Percentiles rank a stretch among this genome's conserved stretches.
These are phyloP conservation scores for Aspergillus pseudoterreus DNA, from an alignment of 2,329 filamentous ascomycete species.

Conservation along the genomic window DNA sequence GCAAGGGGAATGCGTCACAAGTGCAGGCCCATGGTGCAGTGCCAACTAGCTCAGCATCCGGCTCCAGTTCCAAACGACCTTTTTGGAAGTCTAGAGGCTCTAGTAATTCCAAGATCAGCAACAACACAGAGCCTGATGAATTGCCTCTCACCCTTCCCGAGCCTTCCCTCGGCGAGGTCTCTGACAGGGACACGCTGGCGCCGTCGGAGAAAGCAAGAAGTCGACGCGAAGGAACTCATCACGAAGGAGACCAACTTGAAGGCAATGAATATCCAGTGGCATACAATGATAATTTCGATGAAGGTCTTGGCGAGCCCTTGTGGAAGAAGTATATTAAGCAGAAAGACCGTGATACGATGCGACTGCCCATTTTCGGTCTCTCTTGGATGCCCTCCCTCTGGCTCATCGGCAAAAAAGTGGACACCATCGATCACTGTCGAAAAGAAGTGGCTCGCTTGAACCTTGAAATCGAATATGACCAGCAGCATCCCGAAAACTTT, in stretches of 20 bases:
- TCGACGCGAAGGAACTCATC: slow-evolving; percentile 12
- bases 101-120: slow-evolving; percentile 24
- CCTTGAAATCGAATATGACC: slow-evolving; percentile 85
- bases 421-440: slow-evolving; percentile 89
- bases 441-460: slow-evolving; percentile 83
- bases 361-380: slow-evolving; percentile 60
- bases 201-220: slow-evolving; percentile 9
- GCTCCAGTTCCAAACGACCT: slow-evolving; percentile 21
- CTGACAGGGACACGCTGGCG: slow-evolving; percentile 3
- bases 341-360: slow-evolving; percentile 81
- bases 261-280: slow-evolving; percentile 57
- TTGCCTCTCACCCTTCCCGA: slow-evolving; percentile 35
- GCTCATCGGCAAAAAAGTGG: slow-evolving; percentile 81
- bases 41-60: slow-evolving; percentile 1
- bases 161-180: slow-evolving; percentile 11
- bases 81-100: slow-evolving; percentile 33
- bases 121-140: slow-evolving; percentile 28
- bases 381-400: slow-evolving; percentile 76
- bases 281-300: slow-evolving; percentile 59
- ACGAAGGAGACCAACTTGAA: slow-evolving; percentile 23
- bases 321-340: slow-evolving; percentile 82
- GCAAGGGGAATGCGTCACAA: not conserved
- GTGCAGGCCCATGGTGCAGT: not conserved
- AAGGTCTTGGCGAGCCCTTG: slow-evolving; percentile 60
- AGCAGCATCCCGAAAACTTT: slow-evolving; percentile 78